Evolutionary conservation across 176 grass and related monocot species (phyloP).

Genomic region (Eragrostis curvula): DNA sequence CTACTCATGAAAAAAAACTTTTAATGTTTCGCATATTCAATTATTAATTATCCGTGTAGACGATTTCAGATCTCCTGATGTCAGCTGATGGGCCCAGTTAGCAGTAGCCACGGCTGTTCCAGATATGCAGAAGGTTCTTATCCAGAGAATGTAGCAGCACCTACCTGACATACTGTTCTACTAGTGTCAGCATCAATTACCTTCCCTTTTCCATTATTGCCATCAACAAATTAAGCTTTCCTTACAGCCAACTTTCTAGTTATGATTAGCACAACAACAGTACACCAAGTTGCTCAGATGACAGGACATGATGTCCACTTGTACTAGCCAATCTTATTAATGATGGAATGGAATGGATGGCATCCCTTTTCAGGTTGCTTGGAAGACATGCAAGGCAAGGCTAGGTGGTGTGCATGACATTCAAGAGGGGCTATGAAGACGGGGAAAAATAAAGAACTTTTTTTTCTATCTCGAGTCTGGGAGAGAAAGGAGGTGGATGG

Average conservation of each 20-base stretch:
- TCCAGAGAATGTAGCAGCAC: conserved; percentile 24
- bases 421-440: neutral
- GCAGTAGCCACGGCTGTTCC: conserved; percentile 3
- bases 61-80: conserved; percentile 10
- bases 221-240: conserved; percentile 38
- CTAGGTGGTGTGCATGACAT: conserved; percentile 32
- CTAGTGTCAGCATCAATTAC: conserved; percentile 26
- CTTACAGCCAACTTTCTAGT: conserved; percentile 28
- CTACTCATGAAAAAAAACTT: conserved; percentile 3
- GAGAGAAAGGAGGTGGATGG: conserved; percentile 10
- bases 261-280: conserved; percentile 37
- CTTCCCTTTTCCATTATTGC: conserved; percentile 35
- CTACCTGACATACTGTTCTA: conserved; percentile 34
- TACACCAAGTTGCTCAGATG: conserved; percentile 29
- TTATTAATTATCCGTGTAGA: neutral
- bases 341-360: conserved; percentile 45
- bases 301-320: conserved; percentile 24
- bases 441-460: conserved; percentile 6
- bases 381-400: conserved; percentile 47
- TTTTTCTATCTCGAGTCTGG: neutral
- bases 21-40: neutral
- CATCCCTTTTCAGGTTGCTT: conserved; percentile 56
- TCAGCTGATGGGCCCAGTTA: conserved; percentile 18
- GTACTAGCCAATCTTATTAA: conserved; percentile 27
- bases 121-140: conserved; percentile 32